Evolutionary conservation across 768 basidiomycete genomes (phyloP).

Genomic region (Antrodiella citrinella): DNA sequence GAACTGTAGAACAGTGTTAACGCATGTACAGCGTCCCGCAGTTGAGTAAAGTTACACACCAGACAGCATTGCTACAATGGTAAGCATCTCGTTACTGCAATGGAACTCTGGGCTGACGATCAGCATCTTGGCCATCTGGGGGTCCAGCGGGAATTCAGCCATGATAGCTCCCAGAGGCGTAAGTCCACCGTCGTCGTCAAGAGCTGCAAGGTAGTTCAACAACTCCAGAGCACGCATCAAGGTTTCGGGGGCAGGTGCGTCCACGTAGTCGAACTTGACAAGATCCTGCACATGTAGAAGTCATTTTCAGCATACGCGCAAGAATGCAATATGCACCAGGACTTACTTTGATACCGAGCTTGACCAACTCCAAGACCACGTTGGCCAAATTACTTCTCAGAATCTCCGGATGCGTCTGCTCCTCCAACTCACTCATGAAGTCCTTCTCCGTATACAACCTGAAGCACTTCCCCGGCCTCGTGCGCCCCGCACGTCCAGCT

Average conservation of each 20-base stretch:
- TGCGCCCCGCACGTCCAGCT: slow-evolving; percentile 93
- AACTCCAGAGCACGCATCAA: slow-evolving; percentile 95
- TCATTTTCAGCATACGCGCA: background rate
- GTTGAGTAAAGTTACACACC: slow-evolving; percentile 45
- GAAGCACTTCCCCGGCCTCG: slow-evolving; percentile 95
- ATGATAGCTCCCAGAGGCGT: slow-evolving; percentile 83
- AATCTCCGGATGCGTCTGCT: slow-evolving; percentile 97
- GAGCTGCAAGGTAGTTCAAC: slow-evolving; percentile 83
- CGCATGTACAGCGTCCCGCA: background rate
- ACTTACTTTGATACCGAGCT: slow-evolving; percentile 81
- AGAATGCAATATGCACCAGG: background rate
- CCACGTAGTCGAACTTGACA: slow-evolving; percentile 22
- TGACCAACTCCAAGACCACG: slow-evolving; percentile 87
- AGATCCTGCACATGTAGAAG: slow-evolving; percentile 15
- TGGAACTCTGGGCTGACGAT: slow-evolving; percentile 92
- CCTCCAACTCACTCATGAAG: slow-evolving; percentile 91
- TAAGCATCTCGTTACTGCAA: slow-evolving; percentile 93
- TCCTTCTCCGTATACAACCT: slow-evolving; percentile 95
- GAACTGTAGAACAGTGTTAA: slow-evolving; percentile 40
- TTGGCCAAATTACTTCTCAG: slow-evolving; percentile 89
- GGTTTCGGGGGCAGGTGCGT: slow-evolving; percentile 44
- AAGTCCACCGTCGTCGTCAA: slow-evolving; percentile 91
- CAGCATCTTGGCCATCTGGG: slow-evolving; percentile 92
- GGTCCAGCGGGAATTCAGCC: slow-evolving; percentile 99
- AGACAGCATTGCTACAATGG: slow-evolving; percentile 94